phyloP scores from a whole-genome alignment of 1,139 yeast genomes.

The Oligophagozyma castellii region DNA sequence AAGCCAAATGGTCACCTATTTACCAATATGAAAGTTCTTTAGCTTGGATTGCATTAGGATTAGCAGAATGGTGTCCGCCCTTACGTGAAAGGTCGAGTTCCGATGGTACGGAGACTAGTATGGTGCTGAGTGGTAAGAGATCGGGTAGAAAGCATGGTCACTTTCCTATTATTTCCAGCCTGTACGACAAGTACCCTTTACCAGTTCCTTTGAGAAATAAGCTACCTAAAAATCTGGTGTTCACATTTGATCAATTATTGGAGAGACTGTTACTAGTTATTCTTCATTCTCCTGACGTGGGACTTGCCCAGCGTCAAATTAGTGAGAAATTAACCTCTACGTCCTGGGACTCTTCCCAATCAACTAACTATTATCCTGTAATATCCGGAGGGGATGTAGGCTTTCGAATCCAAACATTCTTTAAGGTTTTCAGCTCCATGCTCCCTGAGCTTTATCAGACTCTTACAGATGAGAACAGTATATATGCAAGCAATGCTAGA shows the following conservation, averaged over 20 bases:
- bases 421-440: conserved; percentile 46
- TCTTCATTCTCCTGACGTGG: conserved; percentile 51
- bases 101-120: conserved; percentile 8
- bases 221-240: conserved; percentile 10
- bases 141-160: conserved; percentile 1
- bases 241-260: conserved; percentile 46
- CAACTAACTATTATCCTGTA: conserved; percentile 28
- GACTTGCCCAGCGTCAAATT: conserved; percentile 13
- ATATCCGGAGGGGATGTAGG: conserved; percentile 48
- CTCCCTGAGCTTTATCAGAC: conserved; percentile 69
- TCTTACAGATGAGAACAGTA: conserved; percentile 68
- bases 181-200: conserved; percentile 21
- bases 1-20: conserved; percentile 65
- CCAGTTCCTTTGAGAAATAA: conserved; percentile 11
- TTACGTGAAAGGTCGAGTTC: conserved; percentile 2
- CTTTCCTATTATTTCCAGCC: conserved; percentile 5
- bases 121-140: conserved; percentile 14
- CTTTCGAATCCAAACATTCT: conserved; percentile 34
- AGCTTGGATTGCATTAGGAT: conserved; percentile 75
- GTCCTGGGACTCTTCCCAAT: conserved; percentile 2
- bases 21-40: conserved; percentile 71
- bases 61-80: conserved; percentile 81
- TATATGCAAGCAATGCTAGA: conserved; percentile 41
- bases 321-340: conserved; percentile 8
- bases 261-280: conserved; percentile 67